Evolutionary conservation across 495 filamentous ascomycete species (phyloP), one percentile per base, ranked within the genome.

Genomic region (Talaromyces trachyspermus): DNA sequence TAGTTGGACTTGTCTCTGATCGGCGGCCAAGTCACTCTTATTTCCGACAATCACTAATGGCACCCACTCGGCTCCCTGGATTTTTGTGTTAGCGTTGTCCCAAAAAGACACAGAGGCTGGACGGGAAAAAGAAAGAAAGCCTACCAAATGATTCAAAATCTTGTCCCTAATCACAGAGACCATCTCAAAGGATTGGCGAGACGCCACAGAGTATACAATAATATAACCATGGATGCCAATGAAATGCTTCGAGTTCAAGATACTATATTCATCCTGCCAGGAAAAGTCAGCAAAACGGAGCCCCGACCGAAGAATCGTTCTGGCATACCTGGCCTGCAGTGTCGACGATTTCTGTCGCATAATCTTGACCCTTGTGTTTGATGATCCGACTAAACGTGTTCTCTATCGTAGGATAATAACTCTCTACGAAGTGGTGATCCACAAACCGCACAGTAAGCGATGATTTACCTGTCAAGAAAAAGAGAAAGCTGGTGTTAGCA

Each of bases 141-240:
- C n/a, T 71, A 95, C 92, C 30, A 97, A 72, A 58, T 96, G 94
- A 60, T 95, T 95, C 46, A 98, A 70, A 49, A 98, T 96, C 78
- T 97, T 98, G 59, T 97, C 92, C 26, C 91, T 73, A 41, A 98
- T 95, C 36, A 95, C 85, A 49, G 84, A 80, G 40, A 95, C 84
- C 88, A 96, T 97, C 61, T 97, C 92, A 60, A 96, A 97, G 20
- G 89, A 95, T 53, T 92, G 86, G 51, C 85, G 86, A 29, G 86
- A 95, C 23, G 86, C 84, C 39, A 98, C 86, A 14, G 88, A 95
- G 68, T 98, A 98, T 32, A 95, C 92, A 42, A 98, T 83, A 79
- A 98, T 90, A 70, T 98, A 98, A 30, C 92, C 92, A 77, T 98
- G 92, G 54, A 97, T 96, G 50, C 92, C 92, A 69, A 98, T 98